Conservation (phyloP, 768 basidiomycete species). For the Mycena belliarum region DNA sequence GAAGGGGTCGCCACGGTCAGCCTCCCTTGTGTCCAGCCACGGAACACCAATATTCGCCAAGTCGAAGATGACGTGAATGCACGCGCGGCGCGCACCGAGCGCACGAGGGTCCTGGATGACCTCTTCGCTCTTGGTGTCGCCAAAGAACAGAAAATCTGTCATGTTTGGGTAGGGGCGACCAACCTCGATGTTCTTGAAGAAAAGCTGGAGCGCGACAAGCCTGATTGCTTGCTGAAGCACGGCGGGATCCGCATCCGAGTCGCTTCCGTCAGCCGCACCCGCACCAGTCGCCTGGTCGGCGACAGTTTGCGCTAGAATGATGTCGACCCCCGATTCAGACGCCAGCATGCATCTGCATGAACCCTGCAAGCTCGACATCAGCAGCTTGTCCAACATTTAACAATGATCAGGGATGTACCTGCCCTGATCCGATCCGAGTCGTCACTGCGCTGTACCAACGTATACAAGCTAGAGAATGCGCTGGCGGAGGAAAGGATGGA, state of each 20-base stretch:
- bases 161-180: slow-evolving; percentile 74
- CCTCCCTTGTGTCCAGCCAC: slow-evolving; percentile 47
- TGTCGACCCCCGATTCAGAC: slow-evolving; percentile 61
- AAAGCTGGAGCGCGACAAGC: slow-evolving; percentile 75
- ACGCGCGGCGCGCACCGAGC: slow-evolving; percentile 65
- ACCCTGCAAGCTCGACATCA: slow-evolving; percentile 46
- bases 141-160: slow-evolving; percentile 86
- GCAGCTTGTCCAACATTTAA: background rate
- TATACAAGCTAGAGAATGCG: slow-evolving; percentile 71
- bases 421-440: slow-evolving; percentile 85
- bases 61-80: slow-evolving; percentile 80
- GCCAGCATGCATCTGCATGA: slow-evolving; percentile 66
- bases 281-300: slow-evolving; percentile 72
- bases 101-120: slow-evolving; percentile 81
- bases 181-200: slow-evolving; percentile 73
- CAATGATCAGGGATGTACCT: slow-evolving; percentile 1
- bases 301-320: slow-evolving; percentile 56
- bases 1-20: slow-evolving; percentile 48
- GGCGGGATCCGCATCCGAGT: slow-evolving; percentile 44
- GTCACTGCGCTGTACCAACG: slow-evolving; percentile 75
- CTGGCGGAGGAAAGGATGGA: slow-evolving; percentile 63
- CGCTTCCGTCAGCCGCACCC: slow-evolving; percentile 55
- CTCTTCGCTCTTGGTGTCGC: slow-evolving; percentile 55
- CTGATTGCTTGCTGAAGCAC: slow-evolving; percentile 69
- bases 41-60: slow-evolving; percentile 76